These are phyloP conservation scores for Aspergillus sp. DNA, from an alignment of 2,329 filamentous ascomycete genomes.

Conservation along the genomic window DNA sequence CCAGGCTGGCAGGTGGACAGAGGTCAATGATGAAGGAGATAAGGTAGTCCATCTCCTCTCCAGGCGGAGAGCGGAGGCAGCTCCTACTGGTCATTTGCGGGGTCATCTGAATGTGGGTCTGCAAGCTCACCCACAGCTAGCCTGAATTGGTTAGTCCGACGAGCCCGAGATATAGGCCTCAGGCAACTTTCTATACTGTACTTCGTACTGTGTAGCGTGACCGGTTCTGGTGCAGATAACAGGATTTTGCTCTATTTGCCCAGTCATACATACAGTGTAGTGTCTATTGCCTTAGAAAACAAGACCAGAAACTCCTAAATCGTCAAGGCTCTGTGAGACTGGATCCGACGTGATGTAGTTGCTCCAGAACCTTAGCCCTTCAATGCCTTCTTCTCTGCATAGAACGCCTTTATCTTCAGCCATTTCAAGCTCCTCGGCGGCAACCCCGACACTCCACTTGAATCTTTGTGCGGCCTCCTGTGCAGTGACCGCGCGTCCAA, in stretches of 20 bases:
- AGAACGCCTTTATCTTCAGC: slow-evolving; percentile 85
- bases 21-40: neutral
- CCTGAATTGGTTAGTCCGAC: neutral
- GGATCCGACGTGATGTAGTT: slow-evolving; percentile 54
- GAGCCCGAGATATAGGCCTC: neutral
- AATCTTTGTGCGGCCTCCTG: slow-evolving; percentile 87
- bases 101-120: neutral
- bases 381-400: slow-evolving; percentile 87
- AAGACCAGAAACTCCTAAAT: neutral
- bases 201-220: too few relatives aligned
- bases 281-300: neutral
- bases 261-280: neutral
- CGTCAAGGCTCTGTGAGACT: neutral
- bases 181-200: neutral
- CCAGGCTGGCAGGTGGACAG: neutral
- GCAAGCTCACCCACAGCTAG: neutral
- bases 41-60: neutral
- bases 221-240: neutral
- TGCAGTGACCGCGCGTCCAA: slow-evolving; percentile 83
- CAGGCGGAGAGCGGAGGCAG: neutral
- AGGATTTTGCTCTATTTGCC: neutral
- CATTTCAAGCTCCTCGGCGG: slow-evolving; percentile 94
- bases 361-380: slow-evolving; percentile 90
- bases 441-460: slow-evolving; percentile 96
- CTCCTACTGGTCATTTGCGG: neutral